Base-by-base conservation (phyloP, 2,329 filamentous ascomycete genomes). In the Lanzia echinophila region DNA sequence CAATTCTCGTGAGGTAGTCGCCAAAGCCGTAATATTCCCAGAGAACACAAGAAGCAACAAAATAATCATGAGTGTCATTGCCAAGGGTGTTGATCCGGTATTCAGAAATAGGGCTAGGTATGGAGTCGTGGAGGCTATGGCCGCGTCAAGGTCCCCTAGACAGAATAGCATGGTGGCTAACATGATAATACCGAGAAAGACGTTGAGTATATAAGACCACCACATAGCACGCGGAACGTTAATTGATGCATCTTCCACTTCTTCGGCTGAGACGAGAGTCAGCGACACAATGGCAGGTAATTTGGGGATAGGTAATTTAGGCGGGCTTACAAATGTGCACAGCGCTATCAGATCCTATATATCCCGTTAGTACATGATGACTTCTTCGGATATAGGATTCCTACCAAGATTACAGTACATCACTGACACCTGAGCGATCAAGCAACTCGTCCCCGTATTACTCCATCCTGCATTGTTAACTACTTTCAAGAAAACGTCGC, bases 191-290 rank as follows among this genome's bases (percentile, higher is more conserved):
- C 75, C 76, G 8, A 78, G 66, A 2, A 61, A 58, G 1, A 74
- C 75, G 55, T 79, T 79, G 54, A 79, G 67, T 15, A 73, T 49
- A 47, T 75, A 71, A 3, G 71, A 73, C 48, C 70, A 71, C 34
- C 78, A 69, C 63, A 79, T 77, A 5, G 73, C 72, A 55, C 69
- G 63, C 2, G 76, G 77, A 2, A 79, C 71, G 42, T 74, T 71
- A 8, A 71, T 61, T 2, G 73, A 71, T 0, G 77, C 73, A 47
- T 76, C 70, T 45, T 71, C 67, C 28, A 79, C 73, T 60, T 79
- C 77, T 62, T 79, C 77, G 6, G 75, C 56, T 56, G 24, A 11
- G 28, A 12, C n/a, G 24, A 45, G 46, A 19, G 20, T 41, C 31
- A 48, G 43, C 12, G 12, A 15, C 4, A 22, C 15, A n/a, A 19